Evolutionary conservation across 441 rosid genomes (phyloP), one percentile per base, ranked within the genome.

Genomic region (Melastoma candidum): DNA sequence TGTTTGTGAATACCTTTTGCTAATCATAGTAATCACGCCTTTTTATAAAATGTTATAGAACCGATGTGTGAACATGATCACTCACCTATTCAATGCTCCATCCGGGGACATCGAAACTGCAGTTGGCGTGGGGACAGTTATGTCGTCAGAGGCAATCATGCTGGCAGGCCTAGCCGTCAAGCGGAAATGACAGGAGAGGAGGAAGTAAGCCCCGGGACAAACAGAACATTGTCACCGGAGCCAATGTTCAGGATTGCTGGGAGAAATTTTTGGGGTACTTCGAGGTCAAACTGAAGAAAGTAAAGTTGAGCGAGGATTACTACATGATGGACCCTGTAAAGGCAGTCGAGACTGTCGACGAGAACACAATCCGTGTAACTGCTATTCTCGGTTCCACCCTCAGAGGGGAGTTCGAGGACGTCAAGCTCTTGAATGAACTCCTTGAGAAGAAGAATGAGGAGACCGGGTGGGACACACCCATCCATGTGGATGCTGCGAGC

Each of bases 391-490:
- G 66, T 3, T 62, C 66, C 0, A 62, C 66, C 53, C 41, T 54
- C 25, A 62, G 54, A 9, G 66, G 66, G 22, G 66, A 62, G 43
- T 62, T 62, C 27, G 60, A 62, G 59, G 55, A 62, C 13, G 66
- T 62, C 45, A 55, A 55, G 13, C 60, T 55, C 44, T 55, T 62
- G 14, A 49, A 62, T 17, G 60, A 62, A 4, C 66, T 62, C 48
- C 60, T 62, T 10, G 32, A 17, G 17, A 17, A 55, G 66, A 62
- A 62, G 59, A 62, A 62, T 10, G 47, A 3, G 24, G 14, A 55
- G 50, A 62, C 66, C 9, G 50, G 66, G 22, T 62, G 66, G 66
- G 60, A 62, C 60, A 62, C 66, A 17, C 66, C 60, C 47, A 62
- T 62, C 47, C 66, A 62, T 2, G 66, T 62, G 1, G 66, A 62